Evolutionary conservation across 441 rosid species (phyloP), one percentile per base, ranked within the genome.

Genomic region (Manihot esculenta): DNA sequence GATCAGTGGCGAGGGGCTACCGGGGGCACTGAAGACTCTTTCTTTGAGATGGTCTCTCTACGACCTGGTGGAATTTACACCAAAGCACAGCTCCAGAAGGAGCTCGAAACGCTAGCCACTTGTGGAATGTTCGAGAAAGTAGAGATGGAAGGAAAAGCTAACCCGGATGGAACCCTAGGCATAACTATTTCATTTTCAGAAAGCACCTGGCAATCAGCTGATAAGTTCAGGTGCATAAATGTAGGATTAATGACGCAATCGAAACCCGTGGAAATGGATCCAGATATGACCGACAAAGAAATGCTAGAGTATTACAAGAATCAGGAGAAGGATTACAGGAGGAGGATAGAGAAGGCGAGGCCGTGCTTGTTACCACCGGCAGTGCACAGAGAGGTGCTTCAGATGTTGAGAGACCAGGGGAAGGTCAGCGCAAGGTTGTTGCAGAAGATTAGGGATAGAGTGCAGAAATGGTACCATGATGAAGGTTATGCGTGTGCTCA

Each of bases 111-210:
- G 24, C 84, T 95, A 57, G 92, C 93, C 45, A 87, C 95, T 12
- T 93, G 99, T 24, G 99, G 99, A 38, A 92, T 95, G 99, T 95
- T 95, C 51, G 98, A 95, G 87, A 95, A 83, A 67, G 97, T 95
- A 17, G 98, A 95, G 18, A 77, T 95, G 84, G 97, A 92, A 69
- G 89, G 89, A 58, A 90, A 86, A 70, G 84, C 99, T 7, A 91
- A 88, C 7, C 88, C 96, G 0, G 99, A 95, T 38, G 99, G 98
- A 58, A 91, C 93, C 17, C 48, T 95, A 71, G 84, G 78, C 10
- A 64, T 92, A 33, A 87, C 88, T 0, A 86, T 95, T 57, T 84
- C 93, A 7, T 95, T 91, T 77, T 76, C 86, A 0, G 99, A 95
- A 78, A 88, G 93, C 75, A 92, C 98, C 0, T 95, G 99, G 98